Evolutionary conservation across 1,139 yeast species (phyloP), one percentile per base, ranked within the genome.

Genomic region (Yamadazyma mexicana): DNA sequence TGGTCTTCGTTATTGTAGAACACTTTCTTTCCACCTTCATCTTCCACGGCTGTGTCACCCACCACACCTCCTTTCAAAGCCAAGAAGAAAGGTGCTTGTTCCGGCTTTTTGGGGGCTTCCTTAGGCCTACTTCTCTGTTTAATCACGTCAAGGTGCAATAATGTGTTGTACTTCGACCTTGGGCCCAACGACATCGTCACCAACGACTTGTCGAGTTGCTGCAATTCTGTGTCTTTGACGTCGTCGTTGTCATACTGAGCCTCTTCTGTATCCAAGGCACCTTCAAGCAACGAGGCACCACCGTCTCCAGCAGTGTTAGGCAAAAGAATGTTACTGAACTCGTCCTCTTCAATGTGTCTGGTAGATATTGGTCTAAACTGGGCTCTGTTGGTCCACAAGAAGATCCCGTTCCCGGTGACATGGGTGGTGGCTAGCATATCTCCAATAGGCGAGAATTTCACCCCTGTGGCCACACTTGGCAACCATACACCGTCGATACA

Each of bases 351-450:
- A 25, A 92, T 73, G 46, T 81, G 87, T 49, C 92, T 79, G 1
- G 91, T 81, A 0, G 95, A 81, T 22, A 84, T 66, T 2, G 83
- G 80, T 47, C 70, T 77, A 61, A 91, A 91, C 61, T 89, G 96
- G 0, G 97, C 81, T 54, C 83, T 75, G 59, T 91, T 88, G 3
- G 96, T 85, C 99, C 99, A 94, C 43, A 94, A 68, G 38, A 87
- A 81, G 44, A 94, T 81, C 24, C 98, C 98, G 45, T 87, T 86
- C 11, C 95, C 95, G 25, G 81, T 74, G 10, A 89, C 96, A 64
- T 94, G 98, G 0, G 96, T 75, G 1, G 98, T 91, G 2, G 98
- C 98, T 44, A 94, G 73, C 61, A 85, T 79, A 51, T 94, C 98
- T 33, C 96, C 96, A 39, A 82, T 73, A 3, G 96, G 96, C 14